Evolutionary conservation across 2,329 filamentous ascomycete genomes (phyloP).

Genomic region (Alternaria solani): DNA sequence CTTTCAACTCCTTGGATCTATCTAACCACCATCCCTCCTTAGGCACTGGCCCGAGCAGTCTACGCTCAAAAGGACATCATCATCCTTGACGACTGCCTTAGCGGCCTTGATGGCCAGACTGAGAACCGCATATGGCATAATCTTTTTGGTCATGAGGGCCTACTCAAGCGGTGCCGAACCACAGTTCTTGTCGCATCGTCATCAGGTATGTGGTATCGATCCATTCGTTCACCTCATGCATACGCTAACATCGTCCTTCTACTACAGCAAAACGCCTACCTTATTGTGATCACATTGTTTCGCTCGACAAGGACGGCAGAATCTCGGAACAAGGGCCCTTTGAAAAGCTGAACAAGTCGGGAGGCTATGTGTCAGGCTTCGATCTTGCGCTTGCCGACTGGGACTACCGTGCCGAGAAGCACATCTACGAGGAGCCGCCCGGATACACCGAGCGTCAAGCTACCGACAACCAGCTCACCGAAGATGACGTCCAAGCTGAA

Average conservation of each 20-base stretch:
- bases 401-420: slow-evolving; percentile 41
- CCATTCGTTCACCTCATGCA: neutral
- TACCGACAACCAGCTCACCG: slow-evolving; percentile 31
- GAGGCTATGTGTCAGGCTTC: slow-evolving; percentile 47
- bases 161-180: slow-evolving; percentile 52
- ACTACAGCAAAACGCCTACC: slow-evolving; percentile 43
- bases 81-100: slow-evolving; percentile 62
- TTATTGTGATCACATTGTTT: slow-evolving; percentile 54
- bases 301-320: slow-evolving; percentile 46
- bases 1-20: slow-evolving; percentile 7
- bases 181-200: slow-evolving; percentile 48
- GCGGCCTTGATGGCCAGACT: slow-evolving; percentile 59
- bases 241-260: slow-evolving; percentile 8
- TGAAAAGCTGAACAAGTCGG: slow-evolving; percentile 44
- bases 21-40: slow-evolving; percentile 15
- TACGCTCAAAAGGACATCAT: slow-evolving; percentile 60
- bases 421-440: slow-evolving; percentile 41
- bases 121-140: slow-evolving; percentile 59
- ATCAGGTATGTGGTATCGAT: slow-evolving; percentile 30
- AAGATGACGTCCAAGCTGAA: slow-evolving; percentile 43
- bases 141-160: slow-evolving; percentile 57
- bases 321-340: slow-evolving; percentile 54
- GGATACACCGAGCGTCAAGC: slow-evolving; percentile 37
- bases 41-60: slow-evolving; percentile 62
- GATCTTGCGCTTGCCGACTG: slow-evolving; percentile 44